Evolutionary conservation across 257 asterid genomes (phyloP), one percentile per base, ranked within the genome.

Genomic region (Solanum tacnaense): DNA sequence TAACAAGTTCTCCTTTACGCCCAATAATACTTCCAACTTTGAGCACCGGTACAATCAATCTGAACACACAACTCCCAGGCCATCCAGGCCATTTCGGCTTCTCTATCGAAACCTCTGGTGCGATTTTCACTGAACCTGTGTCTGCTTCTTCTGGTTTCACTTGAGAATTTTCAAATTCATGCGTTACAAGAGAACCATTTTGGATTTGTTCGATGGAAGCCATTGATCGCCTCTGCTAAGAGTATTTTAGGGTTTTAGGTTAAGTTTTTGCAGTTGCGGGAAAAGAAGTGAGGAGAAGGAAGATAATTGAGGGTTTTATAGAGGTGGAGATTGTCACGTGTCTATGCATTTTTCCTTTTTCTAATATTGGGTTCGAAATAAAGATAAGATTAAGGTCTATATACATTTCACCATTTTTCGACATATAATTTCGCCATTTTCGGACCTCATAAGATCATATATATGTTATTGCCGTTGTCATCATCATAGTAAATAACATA

Each of bases 11-110:
- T 13, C 99, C 98, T 85, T 95, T 95, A 71, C 98, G 94, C 87
- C 99, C 99, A 74, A 96, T 95, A 84, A 96, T 95, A 90, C 97
- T 90, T 25, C 99, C 99, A 31, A 96, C 99, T 81, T 96, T 95
- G 58, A 93, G 90, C 84, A 93, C 93, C 84, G 99, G 98, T 46
- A 95, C 98, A 44, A 93, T 92, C 39, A 96, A 81, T 83, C 99
- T 88, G 49, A 91, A 96, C 34, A 95, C 99, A 16, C 93, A 88
- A 90, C 90, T 88, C 41, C 99, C 99, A 7, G 98, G 99, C 99
- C 99, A 96, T 2, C 98, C 99, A 2, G 98, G 98, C 98, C 99
- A 96, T 86, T 91, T 96, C 16, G 93, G 29, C 68, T 46, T 81
- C 87, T 89, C 87, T 5, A 52, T 89, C 41, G 87, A 84, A 21